phyloP scores from a whole-genome alignment of 495 filamentous ascomycete species.

The Coniosporium apollinis region DNA sequence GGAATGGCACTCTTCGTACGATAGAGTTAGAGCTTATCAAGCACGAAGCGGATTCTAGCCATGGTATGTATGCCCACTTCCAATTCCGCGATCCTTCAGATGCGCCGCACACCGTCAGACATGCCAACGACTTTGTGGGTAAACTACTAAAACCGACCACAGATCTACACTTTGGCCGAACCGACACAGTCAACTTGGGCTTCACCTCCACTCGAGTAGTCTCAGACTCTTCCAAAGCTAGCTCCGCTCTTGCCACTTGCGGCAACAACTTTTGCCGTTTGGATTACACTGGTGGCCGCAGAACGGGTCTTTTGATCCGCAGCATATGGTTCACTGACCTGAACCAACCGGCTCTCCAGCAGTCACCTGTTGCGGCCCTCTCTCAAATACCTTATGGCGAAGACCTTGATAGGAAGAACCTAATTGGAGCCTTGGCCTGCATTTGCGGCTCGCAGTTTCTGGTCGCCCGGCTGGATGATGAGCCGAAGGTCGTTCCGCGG shows the following conservation, averaged over 20 bases:
- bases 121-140: no score
- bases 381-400: constrained; percentile 7
- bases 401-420: constrained; percentile 12
- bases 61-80: not conserved
- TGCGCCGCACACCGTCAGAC: no score
- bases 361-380: constrained; percentile 10
- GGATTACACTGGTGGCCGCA: not conserved
- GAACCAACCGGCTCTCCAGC: constrained; percentile 7
- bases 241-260: constrained; percentile 11
- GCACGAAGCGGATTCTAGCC: not conserved
- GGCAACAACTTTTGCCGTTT: constrained; percentile 11
- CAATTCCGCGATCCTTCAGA: not conserved
- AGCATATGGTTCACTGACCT: constrained; percentile 18
- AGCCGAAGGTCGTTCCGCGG: constrained; percentile 34
- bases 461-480: constrained; percentile 31
- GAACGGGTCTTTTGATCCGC: constrained; percentile 9
- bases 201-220: constrained; percentile 6
- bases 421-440: constrained; percentile 15
- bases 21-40: constrained; percentile 1
- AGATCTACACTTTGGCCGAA: not conserved
- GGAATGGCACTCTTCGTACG: constrained; percentile 13
- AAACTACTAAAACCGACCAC: not conserved
- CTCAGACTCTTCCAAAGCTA: constrained; percentile 1
- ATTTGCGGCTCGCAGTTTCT: constrained; percentile 28
- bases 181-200: constrained; percentile 4